Evolutionary conservation across 1,139 yeast genomes (phyloP).

Genomic region (Scheffersomyces illinoinensis): DNA sequence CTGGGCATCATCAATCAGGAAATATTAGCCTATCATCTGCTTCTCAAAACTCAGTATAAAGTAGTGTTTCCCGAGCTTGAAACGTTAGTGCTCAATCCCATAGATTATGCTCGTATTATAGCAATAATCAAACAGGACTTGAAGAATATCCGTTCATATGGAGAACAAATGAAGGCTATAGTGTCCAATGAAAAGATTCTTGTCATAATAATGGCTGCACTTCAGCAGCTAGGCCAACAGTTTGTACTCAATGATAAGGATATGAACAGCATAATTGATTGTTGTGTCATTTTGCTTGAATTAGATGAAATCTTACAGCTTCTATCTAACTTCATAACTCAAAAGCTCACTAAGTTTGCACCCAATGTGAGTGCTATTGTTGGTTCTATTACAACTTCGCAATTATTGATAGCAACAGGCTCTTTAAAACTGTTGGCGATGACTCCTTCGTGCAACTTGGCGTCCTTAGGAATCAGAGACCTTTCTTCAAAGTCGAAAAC

Average conservation of each 20-base stretch:
- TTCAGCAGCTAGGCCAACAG: slow-evolving; percentile 32
- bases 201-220: slow-evolving; percentile 74
- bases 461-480: slow-evolving; percentile 72
- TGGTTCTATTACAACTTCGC: slow-evolving; percentile 75
- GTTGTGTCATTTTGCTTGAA: slow-evolving; percentile 50
- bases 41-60: slow-evolving; percentile 54
- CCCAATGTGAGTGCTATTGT: slow-evolving; percentile 79
- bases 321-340: slow-evolving; percentile 57
- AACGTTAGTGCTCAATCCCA: slow-evolving; percentile 60
- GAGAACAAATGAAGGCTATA: slow-evolving; percentile 38
- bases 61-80: slow-evolving; percentile 73
- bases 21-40: slow-evolving; percentile 49
- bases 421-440: slow-evolving; percentile 68
- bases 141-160: slow-evolving; percentile 30
- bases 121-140: slow-evolving; percentile 54
- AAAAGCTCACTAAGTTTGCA: slow-evolving; percentile 59
- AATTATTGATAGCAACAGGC: slow-evolving; percentile 68
- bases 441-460: slow-evolving; percentile 82
- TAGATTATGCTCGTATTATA: slow-evolving; percentile 62
- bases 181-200: slow-evolving; percentile 65
- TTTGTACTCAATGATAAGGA: slow-evolving; percentile 34
- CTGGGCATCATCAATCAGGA: slow-evolving; percentile 60
- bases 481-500: slow-evolving; percentile 35
- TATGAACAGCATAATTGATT: slow-evolving; percentile 38
- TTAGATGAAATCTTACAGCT: slow-evolving; percentile 44